These are phyloP conservation scores for Favolaschia claudopus DNA, from an alignment of 768 basidiomycete species.

Conservation along the genomic window DNA sequence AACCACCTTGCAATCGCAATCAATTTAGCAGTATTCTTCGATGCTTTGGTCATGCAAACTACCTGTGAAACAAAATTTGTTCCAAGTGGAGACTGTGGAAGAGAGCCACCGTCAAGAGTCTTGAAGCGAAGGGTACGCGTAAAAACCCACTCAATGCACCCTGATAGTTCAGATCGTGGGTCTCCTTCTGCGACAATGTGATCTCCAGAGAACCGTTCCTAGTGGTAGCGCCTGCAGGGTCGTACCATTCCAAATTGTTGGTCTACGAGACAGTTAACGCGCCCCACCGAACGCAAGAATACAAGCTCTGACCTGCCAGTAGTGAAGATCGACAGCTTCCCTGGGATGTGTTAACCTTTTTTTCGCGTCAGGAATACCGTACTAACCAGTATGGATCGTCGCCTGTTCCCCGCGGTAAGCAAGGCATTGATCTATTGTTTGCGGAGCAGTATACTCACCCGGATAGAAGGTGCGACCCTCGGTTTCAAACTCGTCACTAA, in stretches of 20 bases:
- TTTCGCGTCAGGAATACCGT: neutral
- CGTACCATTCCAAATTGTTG: slow-evolving; percentile 88
- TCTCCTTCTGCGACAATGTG: slow-evolving; percentile 70
- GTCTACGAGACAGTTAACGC: slow-evolving; percentile 49
- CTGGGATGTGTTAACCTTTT: slow-evolving; percentile 75
- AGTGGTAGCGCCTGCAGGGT: slow-evolving; percentile 81
- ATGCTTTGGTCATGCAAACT: slow-evolving; percentile 77
- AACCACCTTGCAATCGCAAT: too few species aligned
- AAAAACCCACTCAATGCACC: slow-evolving; percentile 77
- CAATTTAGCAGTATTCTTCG: too few species aligned
- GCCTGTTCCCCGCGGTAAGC: too few species aligned
- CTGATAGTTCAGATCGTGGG: slow-evolving; percentile 76
- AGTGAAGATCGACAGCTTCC: slow-evolving; percentile 85
- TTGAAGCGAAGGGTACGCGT: too few species aligned
- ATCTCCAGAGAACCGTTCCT: slow-evolving; percentile 77
- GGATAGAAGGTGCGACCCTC: slow-evolving; percentile 85
- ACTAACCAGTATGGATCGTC: slow-evolving; percentile 26
- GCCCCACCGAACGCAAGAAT: neutral
- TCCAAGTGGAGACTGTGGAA: slow-evolving; percentile 48
- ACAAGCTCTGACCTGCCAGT: slow-evolving; percentile 63
- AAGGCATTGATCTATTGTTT: too few species aligned
- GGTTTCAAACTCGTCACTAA: slow-evolving; percentile 88
- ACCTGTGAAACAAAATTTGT: slow-evolving; percentile 95
- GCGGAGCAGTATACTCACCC: slow-evolving; percentile 53
- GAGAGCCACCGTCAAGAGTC: too few species aligned